phyloP scores from a whole-genome alignment of 768 basidiomycete species.

The Xerocomellus dryophilus region DNA sequence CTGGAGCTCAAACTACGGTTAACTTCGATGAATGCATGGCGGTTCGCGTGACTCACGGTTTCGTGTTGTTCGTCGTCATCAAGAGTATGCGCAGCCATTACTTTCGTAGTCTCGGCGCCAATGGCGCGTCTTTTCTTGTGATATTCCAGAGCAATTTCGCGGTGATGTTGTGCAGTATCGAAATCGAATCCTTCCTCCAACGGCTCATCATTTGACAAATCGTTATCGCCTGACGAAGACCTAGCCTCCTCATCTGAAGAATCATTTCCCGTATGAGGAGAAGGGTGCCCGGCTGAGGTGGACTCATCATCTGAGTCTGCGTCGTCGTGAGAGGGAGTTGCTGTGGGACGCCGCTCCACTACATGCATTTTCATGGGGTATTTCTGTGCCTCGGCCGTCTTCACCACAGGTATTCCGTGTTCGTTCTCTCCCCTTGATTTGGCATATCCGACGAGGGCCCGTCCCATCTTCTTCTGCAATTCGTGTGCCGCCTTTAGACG shows the following conservation, averaged over 20 bases:
- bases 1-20: constrained; percentile 22
- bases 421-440: constrained; percentile 35
- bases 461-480: constrained; percentile 78
- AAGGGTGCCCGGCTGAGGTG: constrained; percentile 29
- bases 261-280: constrained; percentile 34
- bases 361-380: constrained; percentile 66
- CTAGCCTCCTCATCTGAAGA: constrained; percentile 18
- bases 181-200: constrained; percentile 53
- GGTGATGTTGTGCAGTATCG: constrained; percentile 64
- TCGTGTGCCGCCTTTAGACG: constrained; percentile 40
- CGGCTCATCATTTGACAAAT: constrained; percentile 37
- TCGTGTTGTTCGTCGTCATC: constrained; percentile 44
- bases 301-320: constrained; percentile 74
- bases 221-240: constrained; percentile 24
- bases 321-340: constrained; percentile 11
- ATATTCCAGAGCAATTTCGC: constrained; percentile 73
- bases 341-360: constrained; percentile 56
- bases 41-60: constrained; percentile 34
- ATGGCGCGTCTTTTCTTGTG: constrained; percentile 57
- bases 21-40: constrained; percentile 2
- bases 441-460: constrained; percentile 50
- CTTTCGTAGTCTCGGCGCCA: constrained; percentile 50
- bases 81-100: constrained; percentile 47
- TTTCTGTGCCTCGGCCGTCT: constrained; percentile 29
- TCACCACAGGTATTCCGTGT: constrained; percentile 36